Percentiles rank a stretch among this genome's conserved stretches.
Evolutionary conservation across 371 early-diverging fungal species (phyloP).

Genomic region (Rhizopus microsporus): DNA sequence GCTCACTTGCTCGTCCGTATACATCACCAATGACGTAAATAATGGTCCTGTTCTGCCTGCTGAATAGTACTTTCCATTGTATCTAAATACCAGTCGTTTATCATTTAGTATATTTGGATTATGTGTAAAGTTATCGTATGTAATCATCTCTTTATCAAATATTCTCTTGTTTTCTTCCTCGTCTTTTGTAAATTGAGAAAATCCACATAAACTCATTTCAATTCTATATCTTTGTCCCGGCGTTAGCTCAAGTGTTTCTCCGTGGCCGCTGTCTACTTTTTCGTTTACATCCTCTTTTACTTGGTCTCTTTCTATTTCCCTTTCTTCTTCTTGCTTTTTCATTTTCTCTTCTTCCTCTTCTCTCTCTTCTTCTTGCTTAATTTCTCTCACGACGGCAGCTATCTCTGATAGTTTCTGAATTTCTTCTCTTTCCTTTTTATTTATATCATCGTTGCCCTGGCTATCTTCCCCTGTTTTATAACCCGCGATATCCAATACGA

Average conservation of each 20-base stretch:
- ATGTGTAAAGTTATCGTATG: constrained; percentile 63
- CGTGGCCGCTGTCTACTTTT: background rate
- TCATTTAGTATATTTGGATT: constrained; percentile 70
- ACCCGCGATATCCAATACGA: constrained; percentile 62
- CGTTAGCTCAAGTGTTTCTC: constrained; percentile 10
- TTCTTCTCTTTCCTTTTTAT: constrained; percentile 6
- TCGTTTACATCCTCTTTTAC: constrained; percentile 8
- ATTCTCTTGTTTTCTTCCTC: constrained; percentile 53
- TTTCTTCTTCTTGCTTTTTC: constrained; percentile 1
- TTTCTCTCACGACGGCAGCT: constrained; percentile 3
- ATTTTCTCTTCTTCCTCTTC: constrained; percentile 3
- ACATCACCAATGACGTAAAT: constrained; percentile 55
- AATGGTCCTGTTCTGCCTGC: constrained; percentile 49
- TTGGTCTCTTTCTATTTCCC: background rate
- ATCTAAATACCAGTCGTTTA: constrained; percentile 65
- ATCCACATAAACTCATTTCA: constrained; percentile 59
- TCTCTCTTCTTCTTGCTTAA: background rate
- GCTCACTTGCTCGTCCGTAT: constrained; percentile 25
- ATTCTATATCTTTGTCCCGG: constrained; percentile 41
- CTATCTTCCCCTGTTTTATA: constrained; percentile 49
- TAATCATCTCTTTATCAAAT: constrained; percentile 60
- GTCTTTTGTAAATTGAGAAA: constrained; percentile 38
- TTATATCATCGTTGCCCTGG: constrained; percentile 2
- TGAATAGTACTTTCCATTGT: constrained; percentile 57
- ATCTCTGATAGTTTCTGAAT: background rate